Base-by-base conservation (phyloP, 2,329 filamentous ascomycete species). In the Fusarium irregulare region DNA sequence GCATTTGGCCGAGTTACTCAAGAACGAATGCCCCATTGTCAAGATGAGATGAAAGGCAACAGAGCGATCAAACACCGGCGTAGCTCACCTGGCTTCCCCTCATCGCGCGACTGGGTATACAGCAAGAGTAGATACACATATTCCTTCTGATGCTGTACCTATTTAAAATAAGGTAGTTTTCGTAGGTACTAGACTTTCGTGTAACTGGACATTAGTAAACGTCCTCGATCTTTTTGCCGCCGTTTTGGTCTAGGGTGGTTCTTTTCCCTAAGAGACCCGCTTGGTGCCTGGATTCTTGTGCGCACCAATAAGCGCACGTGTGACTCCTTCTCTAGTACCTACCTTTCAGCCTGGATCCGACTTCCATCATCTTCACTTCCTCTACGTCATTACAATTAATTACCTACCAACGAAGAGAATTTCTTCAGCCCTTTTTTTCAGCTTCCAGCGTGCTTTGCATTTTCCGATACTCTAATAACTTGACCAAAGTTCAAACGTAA, bases 361-460 rank as follows among this genome's bases (percentile, higher is more conserved):
- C 42, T 45, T 54, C 25, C 10, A 27, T 27, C 66, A 56, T 45
- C 55, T 49, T 47, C 27, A 64, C 53, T 64, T 65, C 27, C n/a
- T 55, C 25, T 69, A 68, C 69, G 68, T 72, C 68, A 72, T 71
- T 49, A 49, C 45, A 46, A 16, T 21, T 30, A 44, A 56, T 56
- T 28, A 46, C 41, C 34, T 30, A 21, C 34, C 37, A 60, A 50
- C 50, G 12, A 30, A 37, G 40, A 13, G 51, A 45, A 42, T 50
- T 46, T 30, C 21, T 46, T 34, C 8, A 25, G n/a, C 32, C 18
- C 10, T 37, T 53, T 34, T 44, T 71, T 42, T 34, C 37, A 50
- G 44, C 45, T 32, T 37, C 16, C 20, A 32, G 21, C 18, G 37
- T 21, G 5, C 9, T 11, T 14, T 42, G 27, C 4, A 18, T 9